Evolutionary conservation across 2,329 filamentous ascomycete species (phyloP).

Genomic region (Nectriaceae sp.): DNA sequence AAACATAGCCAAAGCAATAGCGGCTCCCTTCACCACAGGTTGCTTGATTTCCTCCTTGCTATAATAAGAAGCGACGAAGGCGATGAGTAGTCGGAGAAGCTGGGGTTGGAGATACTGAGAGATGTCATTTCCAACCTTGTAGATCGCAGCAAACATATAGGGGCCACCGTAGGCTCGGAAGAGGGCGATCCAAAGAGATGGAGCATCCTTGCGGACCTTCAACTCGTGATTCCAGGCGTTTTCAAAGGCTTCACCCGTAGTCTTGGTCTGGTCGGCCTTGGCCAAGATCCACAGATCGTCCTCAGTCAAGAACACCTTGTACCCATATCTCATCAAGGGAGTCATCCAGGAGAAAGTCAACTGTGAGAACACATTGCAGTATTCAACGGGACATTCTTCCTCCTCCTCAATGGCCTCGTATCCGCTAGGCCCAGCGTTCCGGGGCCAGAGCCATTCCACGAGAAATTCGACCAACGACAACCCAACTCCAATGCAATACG

Average conservation of each 20-base stretch:
- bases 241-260: conserved; percentile 70
- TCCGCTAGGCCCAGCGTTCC: conserved; percentile 58
- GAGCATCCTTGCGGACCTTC: conserved; percentile 58
- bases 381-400: conserved; percentile 75
- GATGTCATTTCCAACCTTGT: conserved; percentile 86
- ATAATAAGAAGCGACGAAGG: conserved; percentile 86
- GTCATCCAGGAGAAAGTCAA: conserved; percentile 99
- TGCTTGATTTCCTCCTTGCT: conserved; percentile 61
- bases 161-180: conserved; percentile 83
- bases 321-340: conserved; percentile 92
- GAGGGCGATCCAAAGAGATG: conserved; percentile 81
- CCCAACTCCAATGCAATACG: conserved; percentile 72
- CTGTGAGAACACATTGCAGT: conserved; percentile 89
- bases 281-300: conserved; percentile 94
- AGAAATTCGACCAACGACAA: conserved; percentile 71
- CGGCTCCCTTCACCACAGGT: conserved; percentile 79
- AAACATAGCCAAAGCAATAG: conserved; percentile 93
- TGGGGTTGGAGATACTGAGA: conserved; percentile 91
- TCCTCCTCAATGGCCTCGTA: conserved; percentile 61
- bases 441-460: conserved; percentile 86
- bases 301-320: conserved; percentile 88
- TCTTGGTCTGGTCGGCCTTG: conserved; percentile 74
- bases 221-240: conserved; percentile 77
- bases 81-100: conserved; percentile 79
- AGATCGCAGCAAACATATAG: conserved; percentile 77